Percentiles rank a stretch among this genome's conserved stretches.
Evolutionary conservation across 306 rosid species (phyloP).

Genomic region (Astragalus membranaceus): DNA sequence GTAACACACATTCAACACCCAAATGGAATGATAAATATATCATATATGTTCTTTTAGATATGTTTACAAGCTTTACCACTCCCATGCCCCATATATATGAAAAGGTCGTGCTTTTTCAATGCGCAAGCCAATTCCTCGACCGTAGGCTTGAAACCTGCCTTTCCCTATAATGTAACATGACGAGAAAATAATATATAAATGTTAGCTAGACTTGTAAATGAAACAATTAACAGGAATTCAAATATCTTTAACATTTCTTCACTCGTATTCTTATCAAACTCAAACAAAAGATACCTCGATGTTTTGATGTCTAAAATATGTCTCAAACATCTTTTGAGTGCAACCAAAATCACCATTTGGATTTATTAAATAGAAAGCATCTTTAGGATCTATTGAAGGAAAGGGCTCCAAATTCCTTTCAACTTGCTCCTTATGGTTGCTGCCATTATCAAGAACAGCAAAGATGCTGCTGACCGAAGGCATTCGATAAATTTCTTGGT

Average conservation of each 20-base stretch:
- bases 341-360: slow-evolving; percentile 69
- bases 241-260: no score
- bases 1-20: no score
- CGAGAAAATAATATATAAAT: neutral
- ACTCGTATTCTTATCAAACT: neutral
- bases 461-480: slow-evolving; percentile 75
- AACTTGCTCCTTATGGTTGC: no score
- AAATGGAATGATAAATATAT: no score
- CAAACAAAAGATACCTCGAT: slow-evolving; percentile 46
- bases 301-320: slow-evolving; percentile 64
- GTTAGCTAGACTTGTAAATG: neutral
- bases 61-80: slow-evolving; percentile 55
- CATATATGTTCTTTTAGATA: neutral
- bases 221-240: neutral
- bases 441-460: slow-evolving; percentile 42
- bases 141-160: slow-evolving; percentile 71
- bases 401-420: slow-evolving; percentile 27
- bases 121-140: slow-evolving; percentile 62
- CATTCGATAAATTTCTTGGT: slow-evolving; percentile 87
- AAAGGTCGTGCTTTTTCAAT: slow-evolving; percentile 70
- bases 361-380: slow-evolving; percentile 69
- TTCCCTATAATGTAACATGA: slow-evolving; percentile 47
- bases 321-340: slow-evolving; percentile 56
- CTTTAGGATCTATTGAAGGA: slow-evolving; percentile 76
- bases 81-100: slow-evolving; percentile 88